Evolutionary conservation across 2,329 filamentous ascomycete genomes (phyloP).

Genomic region (Penicillium sp.): DNA sequence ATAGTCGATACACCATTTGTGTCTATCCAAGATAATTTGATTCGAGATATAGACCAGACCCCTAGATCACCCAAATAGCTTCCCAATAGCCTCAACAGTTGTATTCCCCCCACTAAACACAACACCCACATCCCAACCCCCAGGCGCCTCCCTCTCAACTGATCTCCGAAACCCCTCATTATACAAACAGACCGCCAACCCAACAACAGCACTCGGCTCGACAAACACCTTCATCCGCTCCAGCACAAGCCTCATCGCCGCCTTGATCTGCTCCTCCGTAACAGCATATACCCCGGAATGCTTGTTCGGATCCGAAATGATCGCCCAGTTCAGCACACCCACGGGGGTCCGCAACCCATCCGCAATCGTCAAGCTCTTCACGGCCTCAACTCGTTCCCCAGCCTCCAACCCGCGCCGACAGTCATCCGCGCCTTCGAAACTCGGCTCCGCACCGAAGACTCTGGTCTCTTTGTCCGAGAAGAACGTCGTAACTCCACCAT

Average conservation of each 20-base stretch:
- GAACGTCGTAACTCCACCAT: slow-evolving; percentile 80
- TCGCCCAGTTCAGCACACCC: slow-evolving; percentile 73
- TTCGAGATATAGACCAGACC: not conserved
- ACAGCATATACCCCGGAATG: slow-evolving; percentile 75
- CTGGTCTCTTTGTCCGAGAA: slow-evolving; percentile 69
- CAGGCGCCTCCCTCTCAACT: slow-evolving; percentile 66
- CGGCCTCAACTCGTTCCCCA: slow-evolving; percentile 67
- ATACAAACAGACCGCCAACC: slow-evolving; percentile 78
- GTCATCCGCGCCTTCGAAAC: slow-evolving; percentile 83
- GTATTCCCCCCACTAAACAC: slow-evolving; percentile 70
- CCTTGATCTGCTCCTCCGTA: slow-evolving; percentile 79
- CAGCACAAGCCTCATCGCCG: slow-evolving; percentile 75
- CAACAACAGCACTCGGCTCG: slow-evolving; percentile 86
- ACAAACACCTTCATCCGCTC: slow-evolving; percentile 91
- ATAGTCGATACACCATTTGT: not conserved
- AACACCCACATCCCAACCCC: slow-evolving; percentile 73
- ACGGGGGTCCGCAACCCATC: slow-evolving; percentile 88
- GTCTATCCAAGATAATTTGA: not conserved
- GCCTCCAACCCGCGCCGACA: slow-evolving; percentile 70
- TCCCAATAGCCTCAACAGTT: slow-evolving; percentile 63
- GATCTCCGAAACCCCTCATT: slow-evolving; percentile 79
- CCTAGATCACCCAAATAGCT: slow-evolving; percentile 51
- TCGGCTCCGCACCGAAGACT: slow-evolving; percentile 88
- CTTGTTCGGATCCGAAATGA: slow-evolving; percentile 74
- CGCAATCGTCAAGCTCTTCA: slow-evolving; percentile 80